These are phyloP conservation scores for Ilyonectria robusta DNA, from an alignment of 2,329 filamentous ascomycete species.

Conservation along the genomic window DNA sequence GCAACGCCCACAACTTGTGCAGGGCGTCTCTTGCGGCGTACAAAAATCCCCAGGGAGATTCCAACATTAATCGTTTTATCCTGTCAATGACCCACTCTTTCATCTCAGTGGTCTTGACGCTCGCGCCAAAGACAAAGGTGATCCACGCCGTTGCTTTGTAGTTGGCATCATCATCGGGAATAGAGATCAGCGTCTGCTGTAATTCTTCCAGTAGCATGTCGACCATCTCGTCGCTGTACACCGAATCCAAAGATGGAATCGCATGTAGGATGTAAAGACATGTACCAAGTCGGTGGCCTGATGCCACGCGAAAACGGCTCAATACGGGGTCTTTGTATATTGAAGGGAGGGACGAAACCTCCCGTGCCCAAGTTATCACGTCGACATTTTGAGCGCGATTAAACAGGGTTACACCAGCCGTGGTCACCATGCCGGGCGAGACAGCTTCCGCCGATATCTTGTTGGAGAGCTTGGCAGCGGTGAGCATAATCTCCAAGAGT, in stretches of 20 bases:
- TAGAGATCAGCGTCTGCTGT: slow-evolving; percentile 61
- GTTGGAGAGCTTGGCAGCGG: slow-evolving; percentile 58
- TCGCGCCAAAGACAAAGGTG: slow-evolving; percentile 69
- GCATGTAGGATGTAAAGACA: slow-evolving; percentile 64
- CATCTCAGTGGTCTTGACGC: slow-evolving; percentile 58
- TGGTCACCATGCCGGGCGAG: slow-evolving; percentile 49
- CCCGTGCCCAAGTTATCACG: slow-evolving; percentile 57
- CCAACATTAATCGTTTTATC: slow-evolving; percentile 56
- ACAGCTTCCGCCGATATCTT: slow-evolving; percentile 44
- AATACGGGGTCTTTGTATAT: slow-evolving; percentile 53
- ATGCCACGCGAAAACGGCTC: slow-evolving; percentile 58
- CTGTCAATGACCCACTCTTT: slow-evolving; percentile 65
- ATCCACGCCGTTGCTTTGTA: slow-evolving; percentile 72
- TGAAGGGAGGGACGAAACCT: slow-evolving; percentile 53
- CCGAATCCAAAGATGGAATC: slow-evolving; percentile 46
- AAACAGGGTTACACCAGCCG: slow-evolving; percentile 53
- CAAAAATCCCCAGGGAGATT: slow-evolving; percentile 65
- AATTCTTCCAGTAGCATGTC: slow-evolving; percentile 60
- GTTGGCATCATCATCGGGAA: slow-evolving; percentile 64
- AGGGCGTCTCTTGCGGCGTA: slow-evolving; percentile 63
- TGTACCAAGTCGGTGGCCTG: slow-evolving; percentile 59
- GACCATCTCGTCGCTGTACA: slow-evolving; percentile 47
- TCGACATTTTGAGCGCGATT: slow-evolving; percentile 57
- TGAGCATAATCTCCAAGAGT: slow-evolving; percentile 60
- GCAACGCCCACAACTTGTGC: slow-evolving; percentile 59